Conservation (phyloP, 1,284 basidiomycete species). For the Phellinidium pouzarii region DNA sequence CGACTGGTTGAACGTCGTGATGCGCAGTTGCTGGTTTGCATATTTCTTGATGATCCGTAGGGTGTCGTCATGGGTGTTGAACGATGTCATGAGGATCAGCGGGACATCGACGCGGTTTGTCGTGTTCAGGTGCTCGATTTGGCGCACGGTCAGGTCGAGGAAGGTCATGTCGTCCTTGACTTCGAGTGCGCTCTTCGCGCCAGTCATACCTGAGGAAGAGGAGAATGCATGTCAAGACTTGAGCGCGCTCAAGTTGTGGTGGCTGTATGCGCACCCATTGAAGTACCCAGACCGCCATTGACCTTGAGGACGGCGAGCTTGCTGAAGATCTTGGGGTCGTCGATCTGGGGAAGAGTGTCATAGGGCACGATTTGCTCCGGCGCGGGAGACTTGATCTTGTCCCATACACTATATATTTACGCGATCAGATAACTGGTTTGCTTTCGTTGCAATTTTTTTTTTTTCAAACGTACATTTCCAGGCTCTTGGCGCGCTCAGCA, state of each 20-base stretch:
- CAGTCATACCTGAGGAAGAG: constrained; percentile 71
- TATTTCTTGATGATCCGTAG: constrained; percentile 99
- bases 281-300: constrained; percentile 98
- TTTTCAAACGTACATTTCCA: constrained; percentile 81
- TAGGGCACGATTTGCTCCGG: constrained; percentile 92
- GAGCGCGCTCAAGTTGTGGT: constrained; percentile 4
- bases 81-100: constrained; percentile 99
- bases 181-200: constrained; percentile 86
- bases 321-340: constrained; percentile 70
- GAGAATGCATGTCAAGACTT: constrained; percentile 11
- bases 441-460: constrained; percentile 23
- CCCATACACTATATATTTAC: constrained; percentile 84
- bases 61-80: constrained; percentile 98
- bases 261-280: constrained; percentile 64
- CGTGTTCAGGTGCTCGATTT: constrained; percentile 89
- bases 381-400: constrained; percentile 92
- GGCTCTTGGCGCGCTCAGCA: constrained; percentile 88
- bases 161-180: constrained; percentile 99
- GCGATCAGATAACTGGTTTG: constrained; percentile 15
- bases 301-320: constrained; percentile 99
- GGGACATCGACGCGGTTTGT: constrained; percentile 78
- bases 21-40: constrained; percentile 94
- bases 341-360: constrained; percentile 56
- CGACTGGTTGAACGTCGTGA: constrained; percentile 97
- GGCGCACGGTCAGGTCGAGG: constrained; percentile 93